Evolutionary conservation across 768 basidiomycete genomes (phyloP), one percentile per base, ranked within the genome.

Genomic region (Kwoniella shandongensis): DNA sequence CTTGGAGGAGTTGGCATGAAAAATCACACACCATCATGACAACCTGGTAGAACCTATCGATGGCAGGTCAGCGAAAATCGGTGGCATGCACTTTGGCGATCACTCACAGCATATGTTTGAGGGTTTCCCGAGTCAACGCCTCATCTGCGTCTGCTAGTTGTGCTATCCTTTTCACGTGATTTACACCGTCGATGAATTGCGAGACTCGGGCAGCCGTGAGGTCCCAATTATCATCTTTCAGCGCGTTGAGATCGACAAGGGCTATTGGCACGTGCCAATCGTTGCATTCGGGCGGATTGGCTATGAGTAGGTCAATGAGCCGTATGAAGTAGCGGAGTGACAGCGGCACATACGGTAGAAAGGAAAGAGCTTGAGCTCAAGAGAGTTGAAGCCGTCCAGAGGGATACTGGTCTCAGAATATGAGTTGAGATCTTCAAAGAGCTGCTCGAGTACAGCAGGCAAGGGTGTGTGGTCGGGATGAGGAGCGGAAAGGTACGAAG

Each of bases 201-300:
- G 85, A 87, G 27, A 94, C 84, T 86, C 89, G 61, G 45, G 83
- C 82, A 80, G 97, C 88, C 4, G 96, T 94, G 38, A 98, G 80
- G 77, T 99, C 96, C 96, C 96, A 98, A 66, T 91, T 94, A 20
- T 86, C 85, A 67, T 96, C 90, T 27, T 86, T 82, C 59, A 91
- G 81, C 62, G 85, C 88, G 1, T 83, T 80, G 27, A 98, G 79
- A 67, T 89, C 87, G 57, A 96, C 88, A 5, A 98, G 81, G 1
- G 91, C 85, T 6, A 98, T 80, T 0, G 96, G 96, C 1, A 98
- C 96, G 79, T 89, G 86, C 96, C 96, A 99, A 67, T 96, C 89
- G 62, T 86, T 83, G 12, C 97, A 89, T 3, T 81, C 79, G 0
- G 88, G 87, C 17, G 96, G 94, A 66, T 97, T 98, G 20, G 91